A percentile compares a stretch with the other conserved stretches of the same genome.
Evolutionary conservation across 352 stramenopile species (phyloP).

Genomic region (Globisporangium solare): DNA sequence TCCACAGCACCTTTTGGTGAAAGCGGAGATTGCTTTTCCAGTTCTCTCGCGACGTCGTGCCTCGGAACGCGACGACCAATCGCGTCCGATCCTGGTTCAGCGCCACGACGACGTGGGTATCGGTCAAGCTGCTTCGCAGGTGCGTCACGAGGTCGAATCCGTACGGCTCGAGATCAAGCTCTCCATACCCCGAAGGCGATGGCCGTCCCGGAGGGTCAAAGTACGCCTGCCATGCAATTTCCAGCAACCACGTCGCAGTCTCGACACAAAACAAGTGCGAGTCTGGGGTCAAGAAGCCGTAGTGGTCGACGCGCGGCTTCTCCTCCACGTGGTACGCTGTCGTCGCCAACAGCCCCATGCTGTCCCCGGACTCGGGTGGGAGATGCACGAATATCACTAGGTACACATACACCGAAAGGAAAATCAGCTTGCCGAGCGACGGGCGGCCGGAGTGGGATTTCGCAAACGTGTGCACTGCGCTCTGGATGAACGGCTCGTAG

Average conservation of each 20-base stretch:
- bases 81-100: slow-evolving; percentile 48
- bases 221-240: slow-evolving; percentile 85
- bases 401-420: slow-evolving; percentile 81
- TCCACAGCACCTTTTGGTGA: slow-evolving; percentile 74
- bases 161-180: slow-evolving; percentile 62
- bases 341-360: slow-evolving; percentile 45
- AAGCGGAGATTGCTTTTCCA: slow-evolving; percentile 88
- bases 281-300: slow-evolving; percentile 58
- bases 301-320: slow-evolving; percentile 48
- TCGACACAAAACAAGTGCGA: slow-evolving; percentile 86
- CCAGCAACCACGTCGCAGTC: slow-evolving; percentile 74
- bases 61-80: slow-evolving; percentile 82
- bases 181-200: slow-evolving; percentile 72
- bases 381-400: slow-evolving; percentile 83
- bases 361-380: slow-evolving; percentile 43
- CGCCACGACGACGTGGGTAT: slow-evolving; percentile 73
- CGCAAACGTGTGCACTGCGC: slow-evolving; percentile 61
- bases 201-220: slow-evolving; percentile 76
- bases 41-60: slow-evolving; percentile 82
- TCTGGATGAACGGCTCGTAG: slow-evolving; percentile 63
- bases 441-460: slow-evolving; percentile 47
- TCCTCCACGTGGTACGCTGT: slow-evolving; percentile 78
- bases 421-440: slow-evolving; percentile 68
- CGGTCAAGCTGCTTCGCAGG: slow-evolving; percentile 59
- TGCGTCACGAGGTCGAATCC: slow-evolving; percentile 86